phyloP scores from a whole-genome alignment of 2,329 filamentous ascomycete genomes.

The Ophiostoma populinum region DNA sequence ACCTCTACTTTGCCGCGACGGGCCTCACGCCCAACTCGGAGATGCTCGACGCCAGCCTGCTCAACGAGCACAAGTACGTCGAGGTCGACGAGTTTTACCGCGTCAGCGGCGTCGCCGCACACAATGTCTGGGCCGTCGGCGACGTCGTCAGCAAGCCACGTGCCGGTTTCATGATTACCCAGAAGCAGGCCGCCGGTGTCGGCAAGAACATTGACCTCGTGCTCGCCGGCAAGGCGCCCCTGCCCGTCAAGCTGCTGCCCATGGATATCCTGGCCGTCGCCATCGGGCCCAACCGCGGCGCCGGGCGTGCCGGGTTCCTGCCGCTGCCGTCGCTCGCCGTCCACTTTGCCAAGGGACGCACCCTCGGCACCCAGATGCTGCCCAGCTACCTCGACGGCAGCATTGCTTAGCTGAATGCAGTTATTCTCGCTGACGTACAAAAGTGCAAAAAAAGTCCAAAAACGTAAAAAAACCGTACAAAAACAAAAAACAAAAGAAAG shows the following conservation, averaged over 20 bases:
- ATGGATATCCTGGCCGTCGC: constrained; percentile 32
- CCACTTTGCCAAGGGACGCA: constrained; percentile 34
- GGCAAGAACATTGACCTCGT: constrained; percentile 34
- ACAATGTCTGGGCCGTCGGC: constrained; percentile 32
- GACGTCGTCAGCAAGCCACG: constrained; percentile 34
- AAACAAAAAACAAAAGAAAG: not conserved
- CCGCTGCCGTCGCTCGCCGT: constrained; percentile 33
- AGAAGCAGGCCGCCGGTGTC: constrained; percentile 36
- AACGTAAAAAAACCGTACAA: not conserved
- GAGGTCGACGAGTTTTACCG: constrained; percentile 35
- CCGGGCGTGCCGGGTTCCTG: constrained; percentile 25
- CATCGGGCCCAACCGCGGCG: constrained; percentile 31
- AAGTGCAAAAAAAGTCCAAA: not conserved
- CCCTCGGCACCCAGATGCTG: constrained; percentile 27
- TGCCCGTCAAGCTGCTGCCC: constrained; percentile 27
- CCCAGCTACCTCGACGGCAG: constrained; percentile 30
- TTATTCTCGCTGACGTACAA: not conserved
- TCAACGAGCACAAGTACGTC: constrained; percentile 26
- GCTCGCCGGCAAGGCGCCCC: constrained; percentile 26
- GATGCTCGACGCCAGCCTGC: constrained; percentile 27
- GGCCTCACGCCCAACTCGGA: constrained; percentile 37
- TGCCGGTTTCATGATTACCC: constrained; percentile 24
- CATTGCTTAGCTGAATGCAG: constrained; percentile 15
- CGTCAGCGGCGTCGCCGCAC: constrained; percentile 24
- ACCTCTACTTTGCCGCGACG: constrained; percentile 33